These are phyloP conservation scores for Carpinus fangiana DNA, from an alignment of 306 rosid species.

Conservation along the genomic window DNA sequence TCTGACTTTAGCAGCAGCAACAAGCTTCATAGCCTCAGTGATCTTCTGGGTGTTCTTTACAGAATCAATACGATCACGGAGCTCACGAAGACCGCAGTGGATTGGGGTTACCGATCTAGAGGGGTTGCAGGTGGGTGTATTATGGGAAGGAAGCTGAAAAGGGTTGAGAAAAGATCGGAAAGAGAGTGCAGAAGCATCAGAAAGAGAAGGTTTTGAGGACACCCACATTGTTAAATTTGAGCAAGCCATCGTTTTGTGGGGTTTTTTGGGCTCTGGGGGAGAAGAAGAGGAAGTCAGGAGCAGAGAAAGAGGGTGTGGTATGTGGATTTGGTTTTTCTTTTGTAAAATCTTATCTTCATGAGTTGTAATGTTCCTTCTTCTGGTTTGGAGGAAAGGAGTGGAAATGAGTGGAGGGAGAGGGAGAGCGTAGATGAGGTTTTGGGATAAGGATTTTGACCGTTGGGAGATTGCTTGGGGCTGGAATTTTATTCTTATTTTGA, in stretches of 20 bases:
- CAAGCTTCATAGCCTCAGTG: slow-evolving; percentile 96
- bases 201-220: slow-evolving; percentile 59
- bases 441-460: slow-evolving; percentile 54
- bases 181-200: slow-evolving; percentile 66
- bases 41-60: slow-evolving; percentile 90
- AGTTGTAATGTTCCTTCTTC: slow-evolving; percentile 3
- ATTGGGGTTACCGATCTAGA: slow-evolving; percentile 38
- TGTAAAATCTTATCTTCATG: slow-evolving; percentile 31
- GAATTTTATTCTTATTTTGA: slow-evolving; percentile 4
- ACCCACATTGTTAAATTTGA: slow-evolving; percentile 56
- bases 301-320: slow-evolving; percentile 28
- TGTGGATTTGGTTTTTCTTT: slow-evolving; percentile 14
- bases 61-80: slow-evolving; percentile 66
- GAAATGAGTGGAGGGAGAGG: slow-evolving; percentile 52
- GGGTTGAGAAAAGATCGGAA: slow-evolving; percentile 62
- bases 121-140: slow-evolving; percentile 30
- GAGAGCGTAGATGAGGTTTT: slow-evolving; percentile 47
- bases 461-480: slow-evolving; percentile 26
- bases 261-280: slow-evolving; percentile 7
- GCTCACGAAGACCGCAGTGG: slow-evolving; percentile 76
- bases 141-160: slow-evolving; percentile 61
- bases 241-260: slow-evolving; percentile 38
- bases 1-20: slow-evolving; percentile 91
- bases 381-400: slow-evolving; percentile 25
- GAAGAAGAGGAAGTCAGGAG: not conserved